Evolutionary conservation across 306 rosid species (phyloP), one percentile per base, ranked within the genome.

Genomic region (Pachyrhizus erosus): DNA sequence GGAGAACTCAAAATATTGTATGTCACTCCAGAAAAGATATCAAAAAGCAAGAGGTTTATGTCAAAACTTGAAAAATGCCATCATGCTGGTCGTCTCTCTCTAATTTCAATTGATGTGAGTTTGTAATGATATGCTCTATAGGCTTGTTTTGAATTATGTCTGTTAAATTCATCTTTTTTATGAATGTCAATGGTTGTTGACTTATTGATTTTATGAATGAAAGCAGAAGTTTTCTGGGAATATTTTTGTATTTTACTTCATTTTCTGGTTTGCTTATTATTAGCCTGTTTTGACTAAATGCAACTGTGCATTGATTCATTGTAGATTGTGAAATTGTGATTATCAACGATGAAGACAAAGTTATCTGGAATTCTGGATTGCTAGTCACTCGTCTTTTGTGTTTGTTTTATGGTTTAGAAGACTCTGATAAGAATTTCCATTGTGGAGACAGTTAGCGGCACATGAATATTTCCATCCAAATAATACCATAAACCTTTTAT

Each of bases 11-110:
- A 93, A 85, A 78, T 91, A 80, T 79, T 93, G 81, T 93, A 95
- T 66, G 98, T 95, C 70, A 95, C 97, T 13, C 98, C 98, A 67
- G 98, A 95, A 87, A 95, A 95, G 89, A 91, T 95, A 86, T 95
- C 98, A 70, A 95, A 95, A 90, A 95, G 98, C 92, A 95, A 95
- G 89, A 95, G 97, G 80, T 95, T 95, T 84, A 91, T 93, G 98
- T 95, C 98, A 87, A 95, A 95, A 86, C 97, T 93, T 82, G 98
- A 95, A 80, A 95, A 95, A 84, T 95, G 98, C 76, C 93, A 93
- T 85, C 89, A 89, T 52, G 93, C 95, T 21, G 94, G 92, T 76
- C 96, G 97, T 80, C 92, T 95, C 73, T 89, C 95, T 40, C 89
- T 95, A 60, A 89, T 95, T 86, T 88, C 98, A 48, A 84, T 95